Base-by-base conservation (phyloP, 345 rosid genomes). In the Cardamine occulta region DNA sequence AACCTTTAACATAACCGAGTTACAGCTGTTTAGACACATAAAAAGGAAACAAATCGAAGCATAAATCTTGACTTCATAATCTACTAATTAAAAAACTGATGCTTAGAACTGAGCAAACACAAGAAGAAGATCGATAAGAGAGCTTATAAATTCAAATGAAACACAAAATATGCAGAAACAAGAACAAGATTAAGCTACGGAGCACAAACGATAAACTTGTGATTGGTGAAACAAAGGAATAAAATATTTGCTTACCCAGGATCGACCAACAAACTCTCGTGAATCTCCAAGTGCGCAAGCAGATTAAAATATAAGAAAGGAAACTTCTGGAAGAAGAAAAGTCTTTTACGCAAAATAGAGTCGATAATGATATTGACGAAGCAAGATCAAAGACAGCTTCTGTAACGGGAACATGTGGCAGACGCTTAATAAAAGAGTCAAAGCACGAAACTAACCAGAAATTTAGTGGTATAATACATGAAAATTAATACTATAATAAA, bases 141-240 rank as follows among this genome's bases (percentile, higher is more conserved):
- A 40, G 31, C 4, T 12, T 23, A 32, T 2, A 74, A 24, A 57
- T 48, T 39, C 53, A 74, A 39, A 56, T 32, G 28, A 31, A 56
- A 74, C 56, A 44, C 10, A 65, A 44, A 6, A 13, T n/a, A 31
- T 51, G 32, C 19, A 40, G 53, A 53, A 29, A n/a, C 63, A 28
- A 73, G 37, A 55, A 29, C 74, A 8, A 75, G 37, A 68, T 54
- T 49, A 39, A 51, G 68, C 44, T 68, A 49, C 28, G 42, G 72
- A 4, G 15, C 63, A 67, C 6, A 67, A 51, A 29, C 47, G 63
- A 21, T 75, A 18, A 17, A 34, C 10, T 39, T 48, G 42, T 49
- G 39, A 49, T 40, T 37, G 14, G 60, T 35, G 73, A 37, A 57
- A 47, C 32, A 15, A 58, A 59, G 26, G 62, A 75, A 60, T 61